Conservation (phyloP, 2,329 filamentous ascomycete species). For the Ascocoryne sarcoides region DNA sequence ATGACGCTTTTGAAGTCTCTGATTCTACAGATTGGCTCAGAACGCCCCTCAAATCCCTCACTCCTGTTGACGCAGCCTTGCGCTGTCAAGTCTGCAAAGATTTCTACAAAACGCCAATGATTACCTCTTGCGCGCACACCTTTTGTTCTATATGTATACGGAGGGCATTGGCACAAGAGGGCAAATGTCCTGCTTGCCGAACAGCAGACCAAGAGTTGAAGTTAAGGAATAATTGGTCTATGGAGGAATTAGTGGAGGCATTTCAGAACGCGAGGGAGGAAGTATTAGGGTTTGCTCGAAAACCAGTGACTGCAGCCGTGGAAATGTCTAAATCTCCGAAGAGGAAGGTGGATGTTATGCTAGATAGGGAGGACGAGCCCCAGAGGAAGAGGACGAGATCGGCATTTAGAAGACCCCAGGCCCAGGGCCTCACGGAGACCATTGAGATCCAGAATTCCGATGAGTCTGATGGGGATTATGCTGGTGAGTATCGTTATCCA, state of each 20-base stretch:
- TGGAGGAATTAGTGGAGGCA: conserved; percentile 75
- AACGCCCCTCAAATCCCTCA: conserved; percentile 58
- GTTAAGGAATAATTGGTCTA: conserved; percentile 72
- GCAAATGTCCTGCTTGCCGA: conserved; percentile 81
- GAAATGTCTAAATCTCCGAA: conserved; percentile 35
- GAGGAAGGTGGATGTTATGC: conserved; percentile 36
- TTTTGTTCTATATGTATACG: conserved; percentile 97
- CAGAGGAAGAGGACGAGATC: conserved; percentile 44
- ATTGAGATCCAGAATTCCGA: conserved; percentile 26
- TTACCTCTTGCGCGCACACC: conserved; percentile 89
- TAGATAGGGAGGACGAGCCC: conserved; percentile 26
- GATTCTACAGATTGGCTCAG: conserved; percentile 81
- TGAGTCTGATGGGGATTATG: conserved; percentile 23
- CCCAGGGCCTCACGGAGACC: conserved; percentile 13
- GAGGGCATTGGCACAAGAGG: conserved; percentile 70
- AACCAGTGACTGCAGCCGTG: conserved; percentile 21
- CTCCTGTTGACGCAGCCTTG: conserved; percentile 70
- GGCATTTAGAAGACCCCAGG: conserved; percentile 33
- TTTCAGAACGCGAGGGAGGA: conserved; percentile 59
- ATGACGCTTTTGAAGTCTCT: conserved; percentile 38
- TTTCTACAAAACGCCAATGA: conserved; percentile 89
- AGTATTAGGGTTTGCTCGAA: conserved; percentile 56
- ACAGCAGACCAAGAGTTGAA: conserved; percentile 73
- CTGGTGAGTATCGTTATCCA: conserved; percentile 17
- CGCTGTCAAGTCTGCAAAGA: conserved; percentile 98